Percentiles rank a stretch among this genome's conserved stretches.
These are phyloP conservation scores for Aciculosporium take DNA, from an alignment of 2,329 filamentous ascomycete species.

Conservation along the genomic window DNA sequence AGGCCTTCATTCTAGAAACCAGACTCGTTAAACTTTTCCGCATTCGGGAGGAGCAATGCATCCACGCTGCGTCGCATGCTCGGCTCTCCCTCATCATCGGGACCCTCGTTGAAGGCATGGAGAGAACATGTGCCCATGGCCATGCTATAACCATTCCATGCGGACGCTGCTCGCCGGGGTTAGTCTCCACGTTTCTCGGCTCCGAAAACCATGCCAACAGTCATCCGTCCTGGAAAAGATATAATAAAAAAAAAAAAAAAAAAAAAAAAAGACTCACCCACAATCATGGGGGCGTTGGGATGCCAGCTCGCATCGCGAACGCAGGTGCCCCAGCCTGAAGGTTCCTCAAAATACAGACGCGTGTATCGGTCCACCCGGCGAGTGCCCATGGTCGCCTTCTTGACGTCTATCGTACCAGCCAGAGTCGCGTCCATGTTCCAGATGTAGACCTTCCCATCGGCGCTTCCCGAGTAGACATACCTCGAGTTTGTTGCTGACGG, in stretches of 20 bases:
- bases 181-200: neutral
- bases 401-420: conserved; percentile 65
- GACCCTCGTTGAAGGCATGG: conserved; percentile 61
- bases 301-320: conserved; percentile 88
- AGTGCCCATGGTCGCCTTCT: conserved; percentile 49
- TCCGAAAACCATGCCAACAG: no score
- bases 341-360: conserved; percentile 42
- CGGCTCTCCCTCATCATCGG: conserved; percentile 48
- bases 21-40: conserved; percentile 11
- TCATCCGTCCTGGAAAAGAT: neutral
- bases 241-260: neutral
- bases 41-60: conserved; percentile 35
- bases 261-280: conserved; percentile 29
- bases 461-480: conserved; percentile 86
- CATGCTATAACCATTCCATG: conserved; percentile 67
- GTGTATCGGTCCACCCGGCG: conserved; percentile 40
- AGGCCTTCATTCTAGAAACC: conserved; percentile 3
- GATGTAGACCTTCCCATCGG: conserved; percentile 78
- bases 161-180: conserved; percentile 46
- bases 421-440: conserved; percentile 88
- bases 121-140: conserved; percentile 61
- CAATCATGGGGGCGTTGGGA: conserved; percentile 67
- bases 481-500: conserved; percentile 71
- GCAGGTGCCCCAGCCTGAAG: conserved; percentile 55
- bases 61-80: conserved; percentile 44